Evolutionary conservation across 768 basidiomycete genomes (phyloP).

Genomic region (Agrocybe pediades): DNA sequence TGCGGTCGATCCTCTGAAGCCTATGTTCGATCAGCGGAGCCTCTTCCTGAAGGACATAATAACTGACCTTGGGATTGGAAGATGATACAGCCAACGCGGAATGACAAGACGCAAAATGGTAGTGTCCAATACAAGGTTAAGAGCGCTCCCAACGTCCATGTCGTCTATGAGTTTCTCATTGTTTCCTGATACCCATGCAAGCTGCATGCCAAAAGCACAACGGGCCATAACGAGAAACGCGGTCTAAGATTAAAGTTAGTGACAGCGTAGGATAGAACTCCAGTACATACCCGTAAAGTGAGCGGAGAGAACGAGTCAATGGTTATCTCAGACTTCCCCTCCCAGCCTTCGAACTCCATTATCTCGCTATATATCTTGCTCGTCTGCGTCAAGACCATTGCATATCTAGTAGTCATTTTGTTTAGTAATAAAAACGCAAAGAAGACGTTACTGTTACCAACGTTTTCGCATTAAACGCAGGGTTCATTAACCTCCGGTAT

Average conservation of each 20-base stretch:
- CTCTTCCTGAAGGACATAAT: neutral
- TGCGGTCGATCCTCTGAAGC: conserved; percentile 15
- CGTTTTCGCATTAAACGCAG: conserved; percentile 10
- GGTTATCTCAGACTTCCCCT: neutral
- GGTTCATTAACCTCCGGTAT: conserved; percentile 9
- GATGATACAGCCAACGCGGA: conserved; percentile 24
- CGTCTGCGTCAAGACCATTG: conserved; percentile 8
- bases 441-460: neutral
- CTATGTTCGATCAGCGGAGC: conserved; percentile 1
- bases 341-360: conserved; percentile 2
- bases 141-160: neutral
- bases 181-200: conserved; percentile 15
- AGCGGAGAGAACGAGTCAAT: neutral
- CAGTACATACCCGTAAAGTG: conserved; percentile 1
- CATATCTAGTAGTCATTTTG: neutral
- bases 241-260: conserved; percentile 8
- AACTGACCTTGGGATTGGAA: conserved; percentile 23
- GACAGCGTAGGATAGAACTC: neutral
- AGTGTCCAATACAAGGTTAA: conserved; percentile 16
- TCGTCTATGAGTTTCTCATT: conserved; percentile 2
- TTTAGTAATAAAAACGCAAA: neutral
- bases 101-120: conserved; percentile 18
- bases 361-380: conserved; percentile 5
- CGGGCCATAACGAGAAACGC: conserved; percentile 22
- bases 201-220: conserved; percentile 25